These are phyloP conservation scores for Aspergillus asperescens DNA, from an alignment of 495 filamentous ascomycete species.

Conservation along the genomic window DNA sequence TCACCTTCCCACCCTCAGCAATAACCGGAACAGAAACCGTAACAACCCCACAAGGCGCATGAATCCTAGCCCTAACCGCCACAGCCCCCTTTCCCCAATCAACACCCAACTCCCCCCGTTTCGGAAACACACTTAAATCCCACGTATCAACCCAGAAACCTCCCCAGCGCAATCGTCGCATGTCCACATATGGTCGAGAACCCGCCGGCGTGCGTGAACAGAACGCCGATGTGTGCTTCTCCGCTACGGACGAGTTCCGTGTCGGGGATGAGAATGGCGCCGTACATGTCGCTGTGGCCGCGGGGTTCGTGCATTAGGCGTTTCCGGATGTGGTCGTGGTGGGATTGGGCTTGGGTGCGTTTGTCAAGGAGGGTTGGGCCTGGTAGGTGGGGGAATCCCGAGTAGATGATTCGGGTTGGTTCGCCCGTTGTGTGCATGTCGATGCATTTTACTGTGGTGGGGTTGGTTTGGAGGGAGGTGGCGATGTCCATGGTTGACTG, in stretches of 20 bases:
- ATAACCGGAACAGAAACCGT: constrained; percentile 7
- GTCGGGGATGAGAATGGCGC: constrained; percentile 25
- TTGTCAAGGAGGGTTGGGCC: constrained; percentile 24
- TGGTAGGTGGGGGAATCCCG: constrained; percentile 23
- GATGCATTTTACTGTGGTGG: constrained; percentile 24
- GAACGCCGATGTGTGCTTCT: constrained; percentile 49
- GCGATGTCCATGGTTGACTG: constrained; percentile 55
- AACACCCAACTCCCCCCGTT: constrained; percentile 9
- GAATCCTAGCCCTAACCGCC: background rate
- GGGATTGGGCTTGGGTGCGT: constrained; percentile 21
- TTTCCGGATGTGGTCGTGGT: constrained; percentile 26
- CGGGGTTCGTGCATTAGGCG: constrained; percentile 32
- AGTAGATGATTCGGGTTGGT: constrained; percentile 30
- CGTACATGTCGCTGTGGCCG: constrained; percentile 33
- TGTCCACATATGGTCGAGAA: constrained; percentile 72
- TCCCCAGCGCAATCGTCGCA: constrained; percentile 34
- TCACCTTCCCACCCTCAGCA: background rate
- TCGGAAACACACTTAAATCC: constrained; percentile 22
- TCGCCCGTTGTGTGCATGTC: constrained; percentile 36
- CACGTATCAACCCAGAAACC: constrained; percentile 29
- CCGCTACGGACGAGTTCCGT: constrained; percentile 27
- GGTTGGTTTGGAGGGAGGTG: constrained; percentile 33
- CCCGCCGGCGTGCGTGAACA: constrained; percentile 59
- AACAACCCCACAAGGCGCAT: constrained; percentile 13
- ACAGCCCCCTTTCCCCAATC: background rate